Base-by-base conservation (phyloP, 768 basidiomycete species). In the Glaciozyma antarctica region DNA sequence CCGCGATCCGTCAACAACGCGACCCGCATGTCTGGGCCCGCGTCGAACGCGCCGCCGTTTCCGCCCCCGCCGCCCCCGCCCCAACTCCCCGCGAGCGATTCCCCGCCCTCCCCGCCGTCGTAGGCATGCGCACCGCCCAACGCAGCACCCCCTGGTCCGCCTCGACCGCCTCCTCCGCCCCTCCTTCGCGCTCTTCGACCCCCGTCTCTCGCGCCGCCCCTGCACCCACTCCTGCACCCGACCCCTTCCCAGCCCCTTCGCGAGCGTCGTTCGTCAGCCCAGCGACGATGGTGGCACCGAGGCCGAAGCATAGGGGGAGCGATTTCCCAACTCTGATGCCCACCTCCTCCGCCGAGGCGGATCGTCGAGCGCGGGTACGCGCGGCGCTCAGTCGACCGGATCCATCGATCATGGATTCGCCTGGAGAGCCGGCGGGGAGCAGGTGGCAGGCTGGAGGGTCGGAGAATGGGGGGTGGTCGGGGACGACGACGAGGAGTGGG, bases 21-120 rank as follows among this genome's bases (percentile, higher is more conserved):
- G n/a, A 60, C 22, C 58, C 65, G 1, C 48, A 62, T 32, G 63
- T 62, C 8, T 70, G 68, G 68, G 68, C 52, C 26, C 62, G 65
- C 38, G 68, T 70, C 57, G 68, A 66, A 38, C 62, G 48, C 3
- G 68, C 68, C 2, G 68, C 68, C 21, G 61, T 63, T 1, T 60
- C 68, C 7, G 41, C 64, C 28, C 43, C 65, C 58, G 64, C 64
- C 1, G 61, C 68, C 8, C 53, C 64, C 26, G 44, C 62, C 57
- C 61, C 61, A 21, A 61, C 68, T 15, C 54, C 58, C 2, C 17
- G 28, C 2, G 65, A 69, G 43, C 67, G 64, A 1, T 69, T 69
- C 68, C 68, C 68, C 24, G 61, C 68, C 5, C 34, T 66, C 56
- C 58, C 60, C 22, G 65, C 60, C 8, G 55, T 69, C 22, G 65